These are phyloP conservation scores for Xylariaceae sp. DNA, from an alignment of 2,329 filamentous ascomycete genomes.

Conservation along the genomic window DNA sequence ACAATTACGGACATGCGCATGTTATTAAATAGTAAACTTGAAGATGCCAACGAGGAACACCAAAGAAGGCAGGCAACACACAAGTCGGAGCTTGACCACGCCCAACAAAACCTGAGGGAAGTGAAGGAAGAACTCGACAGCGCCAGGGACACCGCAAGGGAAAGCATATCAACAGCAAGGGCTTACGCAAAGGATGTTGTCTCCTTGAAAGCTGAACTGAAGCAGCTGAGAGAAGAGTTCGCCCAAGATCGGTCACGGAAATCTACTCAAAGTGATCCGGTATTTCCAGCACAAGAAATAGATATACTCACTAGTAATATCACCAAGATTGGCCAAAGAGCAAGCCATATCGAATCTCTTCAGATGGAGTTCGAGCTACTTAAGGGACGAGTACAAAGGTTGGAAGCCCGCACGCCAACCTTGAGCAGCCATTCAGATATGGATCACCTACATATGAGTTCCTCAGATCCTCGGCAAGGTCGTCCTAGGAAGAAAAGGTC, in stretches of 20 bases:
- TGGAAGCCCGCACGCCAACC: slow-evolving; percentile 32
- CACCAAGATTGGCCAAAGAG: slow-evolving; percentile 42
- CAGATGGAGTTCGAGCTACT: slow-evolving; percentile 48
- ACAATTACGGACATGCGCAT: slow-evolving; percentile 28
- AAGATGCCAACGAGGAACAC: slow-evolving; percentile 3
- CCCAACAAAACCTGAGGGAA: slow-evolving; percentile 4
- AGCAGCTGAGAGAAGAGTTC: slow-evolving; percentile 36
- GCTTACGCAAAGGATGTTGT: slow-evolving; percentile 38
- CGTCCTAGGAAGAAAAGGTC: slow-evolving; percentile 13
- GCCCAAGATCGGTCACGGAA: slow-evolving; percentile 30
- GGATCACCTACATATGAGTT: not conserved
- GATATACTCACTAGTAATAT: slow-evolving; percentile 45
- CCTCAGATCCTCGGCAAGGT: slow-evolving; percentile 1
- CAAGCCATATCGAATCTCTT: slow-evolving; percentile 44
- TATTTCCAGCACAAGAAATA: slow-evolving; percentile 39
- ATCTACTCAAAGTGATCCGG: slow-evolving; percentile 5
- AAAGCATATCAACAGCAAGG: slow-evolving; percentile 29
- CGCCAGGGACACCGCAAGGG: slow-evolving; percentile 29
- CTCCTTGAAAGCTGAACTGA: slow-evolving; percentile 39
- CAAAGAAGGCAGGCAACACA: slow-evolving; percentile 12
- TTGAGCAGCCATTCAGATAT: slow-evolving; percentile 6
- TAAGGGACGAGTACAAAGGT: slow-evolving; percentile 40
- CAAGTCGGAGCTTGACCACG: slow-evolving; percentile 8
- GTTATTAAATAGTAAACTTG: slow-evolving; percentile 23
- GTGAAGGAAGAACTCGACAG: slow-evolving; percentile 19